Evolutionary conservation across 345 rosid species (phyloP), one percentile per base, ranked within the genome.

Genomic region (Eucalyptus curtisii): DNA sequence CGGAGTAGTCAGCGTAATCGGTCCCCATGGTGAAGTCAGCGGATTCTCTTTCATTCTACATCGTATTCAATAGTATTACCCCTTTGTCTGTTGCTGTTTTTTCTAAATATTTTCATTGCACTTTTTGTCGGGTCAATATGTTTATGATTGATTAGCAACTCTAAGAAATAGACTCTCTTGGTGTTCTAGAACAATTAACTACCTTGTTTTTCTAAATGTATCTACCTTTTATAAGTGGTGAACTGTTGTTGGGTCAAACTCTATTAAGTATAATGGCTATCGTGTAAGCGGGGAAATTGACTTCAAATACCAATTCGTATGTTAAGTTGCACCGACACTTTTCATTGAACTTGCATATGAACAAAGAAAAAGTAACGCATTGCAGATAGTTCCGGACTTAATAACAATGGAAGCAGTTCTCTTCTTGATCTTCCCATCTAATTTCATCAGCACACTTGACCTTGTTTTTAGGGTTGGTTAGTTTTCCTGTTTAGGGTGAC

Each of bases 11-110:
- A 48, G 15, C 11, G 27, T 4, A 55, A 22, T 22, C 59, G 59
- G 59, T 55, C 59, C 27, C 59, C 59, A 55, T 55, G 59, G 66
- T 90, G 87, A 61, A 82, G 86, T 91, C 48, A 88, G 82, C 87
- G 48, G 90, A 87, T 88, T 86, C 40, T 86, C 20, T 88, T 91
- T 88, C 76, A 88, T 89, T 89, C 71, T 66, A 49, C 92, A 82
- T 79, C 90, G 45, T 89, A 89, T 66, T 88, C 42, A 37, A 87
- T 88, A 52, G 52, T 82, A 86, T 44, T 86, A 57, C 14, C 86
- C n/a, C 55, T 85, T 50, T 76, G 86, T 88, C 68, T 80, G 81
- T 66, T 81, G 79, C 86, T 49, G 84, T 84, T 87, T 81, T 45
- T 87, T 4, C 24, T 87, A 88, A 85, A 61, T 52, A 86, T 86